Base-by-base conservation (phyloP, 2,329 filamentous ascomycete genomes). In the Aspergillus sp. region DNA sequence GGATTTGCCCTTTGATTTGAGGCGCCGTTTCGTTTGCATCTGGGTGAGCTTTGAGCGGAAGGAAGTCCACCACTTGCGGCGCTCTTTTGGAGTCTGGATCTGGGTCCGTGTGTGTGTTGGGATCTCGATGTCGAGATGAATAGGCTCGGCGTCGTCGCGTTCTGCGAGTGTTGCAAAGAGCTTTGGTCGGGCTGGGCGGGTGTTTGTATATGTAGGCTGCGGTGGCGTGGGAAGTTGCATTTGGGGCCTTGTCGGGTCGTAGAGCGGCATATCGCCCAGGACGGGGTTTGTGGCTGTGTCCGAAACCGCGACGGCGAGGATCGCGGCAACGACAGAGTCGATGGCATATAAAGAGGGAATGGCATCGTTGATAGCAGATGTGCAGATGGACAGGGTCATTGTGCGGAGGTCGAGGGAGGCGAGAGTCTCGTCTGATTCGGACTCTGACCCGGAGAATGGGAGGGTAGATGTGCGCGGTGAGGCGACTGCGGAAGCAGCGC, bases 311-410 rank as follows among this genome's bases (percentile, higher is more conserved):
- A 82, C 76, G 2, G 79, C 75, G 19, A 83, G 67, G 7, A 83
- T 72, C 4, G 81, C 77, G 1, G 79, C 77, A 49, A 83, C 69
- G 13, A 83, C 67, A 5, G 80, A 79, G 64, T 83, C 81, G 41
- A 83, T 78, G 7, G 79, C 77, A 61, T 83, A 83, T 31, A 82
- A 67, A 7, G 79, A 81, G 1, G 79, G 79, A 8, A 83, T 77
- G 0, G 74, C 76, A 7, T 73, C 70, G 3, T 75, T 71, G 9
- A 82, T 79, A 1, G 74, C 69, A 3, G 73, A 72, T 1, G 79
- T 74, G 22, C 76, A 76, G 43, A 83, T 75, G 1, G 76, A 75
- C 0, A 81, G 69, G 0, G 74, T 77, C 60, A 75, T 73, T 2
- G 76, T 79, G 28, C 73, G 73, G 15, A 83, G 72, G 57, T 82